Conservation (phyloP, 2,329 filamentous ascomycete species). For the Teratosphaeria gauchensis region DNA sequence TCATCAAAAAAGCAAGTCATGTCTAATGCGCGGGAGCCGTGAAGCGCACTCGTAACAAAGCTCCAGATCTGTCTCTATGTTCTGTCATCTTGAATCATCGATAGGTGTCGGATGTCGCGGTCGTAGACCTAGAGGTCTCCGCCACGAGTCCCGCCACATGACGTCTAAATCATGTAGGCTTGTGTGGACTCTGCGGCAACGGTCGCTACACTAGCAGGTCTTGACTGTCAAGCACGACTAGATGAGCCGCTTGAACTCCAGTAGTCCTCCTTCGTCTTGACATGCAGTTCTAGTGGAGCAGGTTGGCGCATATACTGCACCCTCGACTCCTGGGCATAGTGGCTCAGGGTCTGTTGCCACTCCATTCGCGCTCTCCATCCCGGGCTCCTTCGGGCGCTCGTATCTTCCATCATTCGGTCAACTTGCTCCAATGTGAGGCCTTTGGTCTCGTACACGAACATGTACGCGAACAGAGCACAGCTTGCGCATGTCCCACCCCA, state of each 20-base stretch:
- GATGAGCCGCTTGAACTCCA: not conserved
- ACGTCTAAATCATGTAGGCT: not conserved
- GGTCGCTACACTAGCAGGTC: not conserved
- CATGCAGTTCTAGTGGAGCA: not conserved
- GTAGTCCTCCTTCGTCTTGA: not conserved
- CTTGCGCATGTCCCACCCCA: conserved; percentile 30
- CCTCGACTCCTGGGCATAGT: not conserved
- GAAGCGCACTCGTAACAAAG: too few relatives aligned
- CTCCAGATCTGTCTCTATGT: too few relatives aligned
- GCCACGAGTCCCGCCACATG: not conserved
- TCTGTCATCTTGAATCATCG: too few relatives aligned
- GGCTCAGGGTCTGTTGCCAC: conserved; percentile 16
- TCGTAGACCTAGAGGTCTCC: too few relatives aligned
- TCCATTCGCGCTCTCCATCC: conserved; percentile 23
- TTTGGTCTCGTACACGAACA: conserved; percentile 31
- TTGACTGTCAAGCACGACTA: not conserved
- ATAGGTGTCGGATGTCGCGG: too few relatives aligned
- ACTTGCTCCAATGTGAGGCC: conserved; percentile 31
- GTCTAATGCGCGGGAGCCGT: too few relatives aligned
- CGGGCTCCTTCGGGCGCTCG: conserved; percentile 31
- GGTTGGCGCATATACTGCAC: not conserved
- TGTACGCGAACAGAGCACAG: conserved; percentile 28
- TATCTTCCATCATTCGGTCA: conserved; percentile 37
- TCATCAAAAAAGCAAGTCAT: too few relatives aligned
- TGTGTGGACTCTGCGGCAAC: not conserved